A percentile compares a stretch with the other conserved stretches of the same genome.
phyloP scores from a whole-genome alignment of 768 basidiomycete genomes.

The Lactarius hengduanensis region DNA sequence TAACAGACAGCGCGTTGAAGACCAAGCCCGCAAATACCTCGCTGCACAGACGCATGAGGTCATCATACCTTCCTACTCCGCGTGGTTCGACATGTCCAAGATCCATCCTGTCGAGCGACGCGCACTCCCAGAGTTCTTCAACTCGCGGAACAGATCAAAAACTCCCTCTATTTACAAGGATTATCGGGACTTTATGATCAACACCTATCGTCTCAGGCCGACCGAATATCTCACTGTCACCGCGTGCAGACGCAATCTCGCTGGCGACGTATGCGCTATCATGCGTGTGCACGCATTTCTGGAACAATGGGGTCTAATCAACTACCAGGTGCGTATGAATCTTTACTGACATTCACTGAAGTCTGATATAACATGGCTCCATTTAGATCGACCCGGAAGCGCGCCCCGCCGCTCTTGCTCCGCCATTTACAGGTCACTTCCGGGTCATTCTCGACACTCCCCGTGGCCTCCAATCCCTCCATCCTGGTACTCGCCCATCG shows the following conservation, averaged over 20 bases:
- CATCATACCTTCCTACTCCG: slow-evolving; percentile 94
- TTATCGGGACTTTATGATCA: slow-evolving; percentile 99
- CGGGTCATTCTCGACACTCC: slow-evolving; percentile 96
- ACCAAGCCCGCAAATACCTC: slow-evolving; percentile 90
- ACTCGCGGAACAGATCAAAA: slow-evolving; percentile 90
- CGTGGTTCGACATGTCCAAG: slow-evolving; percentile 96
- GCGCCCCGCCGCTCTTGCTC: slow-evolving; percentile 88
- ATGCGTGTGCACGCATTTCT: slow-evolving; percentile 99
- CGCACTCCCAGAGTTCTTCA: slow-evolving; percentile 97
- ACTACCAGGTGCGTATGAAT: slow-evolving; percentile 79
- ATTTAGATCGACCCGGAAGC: slow-evolving; percentile 93
- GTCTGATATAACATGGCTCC: slow-evolving; percentile 18
- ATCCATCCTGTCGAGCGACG: slow-evolving; percentile 91
- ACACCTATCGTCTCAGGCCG: slow-evolving; percentile 93
- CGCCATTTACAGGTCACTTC: slow-evolving; percentile 99
- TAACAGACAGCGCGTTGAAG: slow-evolving; percentile 74
- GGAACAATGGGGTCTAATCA: slow-evolving; percentile 98
- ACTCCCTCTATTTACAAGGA: slow-evolving; percentile 98
- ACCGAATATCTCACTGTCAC: slow-evolving; percentile 97
- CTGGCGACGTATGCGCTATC: slow-evolving; percentile 97
- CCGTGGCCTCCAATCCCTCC: slow-evolving; percentile 91
- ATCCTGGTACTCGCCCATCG: slow-evolving; percentile 68
- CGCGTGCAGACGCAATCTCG: slow-evolving; percentile 92
- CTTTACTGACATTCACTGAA: background rate
- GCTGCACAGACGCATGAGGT: slow-evolving; percentile 97